These are phyloP conservation scores for Phytopythium ostracodes DNA, from an alignment of 352 stramenopile species.

Conservation along the genomic window DNA sequence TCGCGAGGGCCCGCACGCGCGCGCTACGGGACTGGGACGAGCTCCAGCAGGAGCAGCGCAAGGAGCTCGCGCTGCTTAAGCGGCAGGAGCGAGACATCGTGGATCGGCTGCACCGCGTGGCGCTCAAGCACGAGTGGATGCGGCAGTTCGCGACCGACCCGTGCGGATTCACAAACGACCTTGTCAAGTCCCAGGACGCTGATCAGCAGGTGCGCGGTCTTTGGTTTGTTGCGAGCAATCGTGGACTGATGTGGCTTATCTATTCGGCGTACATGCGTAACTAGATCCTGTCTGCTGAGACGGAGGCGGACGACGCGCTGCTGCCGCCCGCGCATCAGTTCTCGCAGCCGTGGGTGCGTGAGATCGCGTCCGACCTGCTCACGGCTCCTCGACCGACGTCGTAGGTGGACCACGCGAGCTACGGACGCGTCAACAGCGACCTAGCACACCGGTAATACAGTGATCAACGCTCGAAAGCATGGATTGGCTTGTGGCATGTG, in stretches of 20 bases:
- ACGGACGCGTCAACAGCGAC: background rate
- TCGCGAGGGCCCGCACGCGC: slow-evolving; percentile 30
- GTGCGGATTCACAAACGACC: slow-evolving; percentile 56
- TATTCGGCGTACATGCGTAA: background rate
- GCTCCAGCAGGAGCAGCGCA: slow-evolving; percentile 59
- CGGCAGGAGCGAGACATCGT: slow-evolving; percentile 53
- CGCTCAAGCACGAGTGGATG: slow-evolving; percentile 67
- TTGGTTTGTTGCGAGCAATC: background rate
- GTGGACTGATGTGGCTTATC: background rate
- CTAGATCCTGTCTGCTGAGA: slow-evolving; percentile 53
- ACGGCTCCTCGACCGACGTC: background rate
- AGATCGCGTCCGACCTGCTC: slow-evolving; percentile 18
- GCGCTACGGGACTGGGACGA: slow-evolving; percentile 55
- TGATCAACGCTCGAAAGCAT: background rate
- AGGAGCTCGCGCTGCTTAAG: slow-evolving; percentile 54
- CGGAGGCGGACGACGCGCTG: slow-evolving; percentile 57
- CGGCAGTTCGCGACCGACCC: slow-evolving; percentile 58
- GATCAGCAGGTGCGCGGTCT: slow-evolving; percentile 43
- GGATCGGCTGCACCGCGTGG: slow-evolving; percentile 40
- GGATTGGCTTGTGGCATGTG: too few relatives aligned
- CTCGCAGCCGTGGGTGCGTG: slow-evolving; percentile 66
- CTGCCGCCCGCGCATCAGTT: slow-evolving; percentile 61
- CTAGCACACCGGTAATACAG: background rate
- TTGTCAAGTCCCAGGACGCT: slow-evolving; percentile 50
- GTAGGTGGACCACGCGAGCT: background rate